Evolutionary conservation across 139 green algal genomes (phyloP).

Genomic region (Chlorella sp.): DNA sequence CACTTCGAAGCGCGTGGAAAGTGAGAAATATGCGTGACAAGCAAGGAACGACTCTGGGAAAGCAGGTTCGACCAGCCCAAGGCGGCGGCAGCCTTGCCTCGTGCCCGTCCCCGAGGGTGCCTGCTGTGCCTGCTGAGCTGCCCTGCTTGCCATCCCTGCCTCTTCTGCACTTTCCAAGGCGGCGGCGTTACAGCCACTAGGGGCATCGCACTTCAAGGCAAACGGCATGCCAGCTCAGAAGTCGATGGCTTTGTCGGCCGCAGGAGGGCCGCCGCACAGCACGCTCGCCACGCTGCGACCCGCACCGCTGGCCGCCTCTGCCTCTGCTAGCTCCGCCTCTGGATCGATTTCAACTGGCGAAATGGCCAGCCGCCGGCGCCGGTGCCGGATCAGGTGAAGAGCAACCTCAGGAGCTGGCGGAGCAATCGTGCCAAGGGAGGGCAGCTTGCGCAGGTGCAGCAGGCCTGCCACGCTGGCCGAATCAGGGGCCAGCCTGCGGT

Average conservation of each 20-base stretch:
- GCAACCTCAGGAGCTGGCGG: conserved; percentile 50
- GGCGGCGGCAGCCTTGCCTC: no score
- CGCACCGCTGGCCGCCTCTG: conserved; percentile 19
- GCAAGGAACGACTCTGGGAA: no score
- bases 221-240: neutral
- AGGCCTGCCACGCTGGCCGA: conserved; percentile 58
- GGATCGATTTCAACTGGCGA: conserved; percentile 71
- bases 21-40: no score
- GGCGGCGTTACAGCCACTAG: no score
- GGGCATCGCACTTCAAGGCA: no score
- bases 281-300: conserved; percentile 11
- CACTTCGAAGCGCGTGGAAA: no score
- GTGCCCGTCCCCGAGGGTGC: no score
- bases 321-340: conserved; percentile 39
- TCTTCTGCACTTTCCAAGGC: no score
- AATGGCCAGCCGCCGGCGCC: conserved; percentile 64
- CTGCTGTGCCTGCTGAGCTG: no score
- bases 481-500: conserved; percentile 41
- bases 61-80: no score
- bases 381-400: conserved; percentile 73
- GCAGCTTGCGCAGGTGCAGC: conserved; percentile 70
- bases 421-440: conserved; percentile 48
- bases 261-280: conserved; percentile 23
- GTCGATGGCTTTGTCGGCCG: neutral
- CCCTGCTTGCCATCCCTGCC: no score